Evolutionary conservation across 2,329 filamentous ascomycete species (phyloP), one percentile per base, ranked within the genome.

Genomic region (Emericellopsis atlantica): DNA sequence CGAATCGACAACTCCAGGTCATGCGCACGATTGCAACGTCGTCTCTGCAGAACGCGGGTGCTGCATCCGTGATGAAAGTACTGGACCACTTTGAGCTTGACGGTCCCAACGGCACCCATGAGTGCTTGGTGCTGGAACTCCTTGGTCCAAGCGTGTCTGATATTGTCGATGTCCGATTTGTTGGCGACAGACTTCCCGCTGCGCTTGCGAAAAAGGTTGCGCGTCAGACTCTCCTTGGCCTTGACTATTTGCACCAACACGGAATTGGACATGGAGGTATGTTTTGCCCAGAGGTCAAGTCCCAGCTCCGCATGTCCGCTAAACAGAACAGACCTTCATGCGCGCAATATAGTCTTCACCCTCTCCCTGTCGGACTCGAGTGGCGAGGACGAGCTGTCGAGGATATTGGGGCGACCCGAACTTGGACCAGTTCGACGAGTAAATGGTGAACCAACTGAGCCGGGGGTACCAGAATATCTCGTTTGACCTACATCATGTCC

Each of bases 91-190:
- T 60, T 24, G 42, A 49, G 15, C 49, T 55, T 32, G 16, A 41
- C 1, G 55, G 57, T 6, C 55, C 56, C 3, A 56, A 59, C 14
- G 55, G 57, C 3, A 44, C 40, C 1, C 58, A 59, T 39, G 41
- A 52, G 2, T 59, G 54, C 33, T 45, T 55, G 6, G 50, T 59
- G 3, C 51, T 53, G 33, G 48, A 58, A 18, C 47, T 52, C 7
- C 52, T 58, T 48, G 57, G 53, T 49, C 48, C n/a, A 38, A 54
- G 9, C 41, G 42, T 15, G 46, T 34, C 40, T 50, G 16, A 33
- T 35, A 6, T 36, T 35, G 10, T 51, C 18, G 43, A 38, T 5
- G 35, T 36, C 10, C 46, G 40, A 40, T 54, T 51, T 24, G 5
- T 24, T 1, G 40, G 43, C 0, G 32, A 23, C 22, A 38, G 38